Evolutionary conservation across 495 filamentous ascomycete genomes (phyloP), one percentile per base, ranked within the genome.

Genomic region (Saxophila tyrrhenica): DNA sequence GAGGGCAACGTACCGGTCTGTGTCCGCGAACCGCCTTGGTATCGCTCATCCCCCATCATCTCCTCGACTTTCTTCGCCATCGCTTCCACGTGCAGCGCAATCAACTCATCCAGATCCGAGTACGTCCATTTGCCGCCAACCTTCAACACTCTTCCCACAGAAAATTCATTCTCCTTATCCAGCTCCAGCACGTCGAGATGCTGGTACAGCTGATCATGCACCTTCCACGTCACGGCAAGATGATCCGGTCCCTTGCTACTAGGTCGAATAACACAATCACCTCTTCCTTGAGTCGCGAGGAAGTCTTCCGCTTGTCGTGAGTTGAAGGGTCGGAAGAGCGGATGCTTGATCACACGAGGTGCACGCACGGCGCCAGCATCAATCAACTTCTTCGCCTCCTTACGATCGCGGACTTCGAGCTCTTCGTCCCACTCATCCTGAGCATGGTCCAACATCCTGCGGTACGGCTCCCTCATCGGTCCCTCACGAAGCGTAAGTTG

Each of bases 51-150:
- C 58, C 84, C 72, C 77, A 86, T 87, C 74, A 98, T 84, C 72
- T 98, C 92, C 49, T 95, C 91, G 8, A 96, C 90, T 72, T 98
- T 98, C 72, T 84, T 87, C 25, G 89, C 87, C 91, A 96, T 96
- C 32, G 90, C 86, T 71, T 94, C 91, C 62, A 98, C 86, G 59
- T 98, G 92, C 55, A 89, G 88, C 67, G 90, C 90, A 61, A 98
- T 97, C 69, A 98, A 70, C 69, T 98, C 92, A 69, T 98, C 92
- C 51, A 98, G 72, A 84, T 98, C 92, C 47, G 80, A 85, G 73
- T 98, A 98, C 2, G 76, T 91, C 68, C 89, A 90, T 64, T 85
- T 86, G 44, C 87, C 85, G 15, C 80, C 86, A 39, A 97, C 84
- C 61, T 85, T 87, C 44, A 97, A 76, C 16, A 79, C 79, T 52